phyloP scores from a whole-genome alignment of 257 asterid genomes.

The Rubia yunnanensis region DNA sequence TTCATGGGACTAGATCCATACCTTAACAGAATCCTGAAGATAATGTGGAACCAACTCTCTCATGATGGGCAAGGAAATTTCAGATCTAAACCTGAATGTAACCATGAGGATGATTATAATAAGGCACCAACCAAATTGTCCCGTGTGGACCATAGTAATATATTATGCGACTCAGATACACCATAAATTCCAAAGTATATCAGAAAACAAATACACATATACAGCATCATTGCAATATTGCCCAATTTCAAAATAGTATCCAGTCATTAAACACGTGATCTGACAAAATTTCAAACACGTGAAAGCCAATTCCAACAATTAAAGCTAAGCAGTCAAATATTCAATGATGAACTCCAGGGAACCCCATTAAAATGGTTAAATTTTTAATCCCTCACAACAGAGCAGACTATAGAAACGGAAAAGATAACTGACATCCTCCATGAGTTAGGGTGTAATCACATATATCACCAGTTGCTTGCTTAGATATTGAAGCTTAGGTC shows the following conservation, averaged over 20 bases:
- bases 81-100: slow-evolving; percentile 73
- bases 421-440: neutral
- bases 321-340: neutral
- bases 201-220: neutral
- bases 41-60: slow-evolving; percentile 87
- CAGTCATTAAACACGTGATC: neutral
- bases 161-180: neutral
- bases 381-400: neutral
- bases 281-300: neutral
- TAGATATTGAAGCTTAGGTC: neutral
- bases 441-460: neutral
- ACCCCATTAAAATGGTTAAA: neutral
- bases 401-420: neutral
- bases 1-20: slow-evolving; percentile 15
- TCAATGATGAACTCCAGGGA: neutral
- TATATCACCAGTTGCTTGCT: neutral
- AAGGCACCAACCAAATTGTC: neutral
- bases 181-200: neutral
- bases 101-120: slow-evolving; percentile 14
- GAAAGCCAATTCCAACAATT: neutral
- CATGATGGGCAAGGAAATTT: slow-evolving; percentile 79
- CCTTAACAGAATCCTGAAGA: slow-evolving; percentile 93
- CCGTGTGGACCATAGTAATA: neutral
- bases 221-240: neutral
- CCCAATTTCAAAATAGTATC: neutral